Evolutionary conservation across 2,329 filamentous ascomycete species (phyloP).

Genomic region (Phialophora expanda): DNA sequence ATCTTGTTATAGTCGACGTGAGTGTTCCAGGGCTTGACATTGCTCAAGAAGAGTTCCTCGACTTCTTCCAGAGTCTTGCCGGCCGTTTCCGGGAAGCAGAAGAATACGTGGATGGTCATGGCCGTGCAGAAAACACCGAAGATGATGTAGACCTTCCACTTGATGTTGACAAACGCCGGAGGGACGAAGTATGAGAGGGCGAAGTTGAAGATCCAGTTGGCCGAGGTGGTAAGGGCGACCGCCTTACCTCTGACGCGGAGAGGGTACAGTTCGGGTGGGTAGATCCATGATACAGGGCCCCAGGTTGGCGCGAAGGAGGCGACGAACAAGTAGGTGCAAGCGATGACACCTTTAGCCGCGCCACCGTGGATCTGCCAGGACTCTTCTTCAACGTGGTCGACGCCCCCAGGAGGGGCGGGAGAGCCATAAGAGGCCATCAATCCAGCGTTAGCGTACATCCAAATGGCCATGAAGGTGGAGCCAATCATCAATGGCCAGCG

Average conservation of each 20-base stretch:
- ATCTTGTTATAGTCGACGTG: slow-evolving; percentile 30
- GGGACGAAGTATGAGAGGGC: slow-evolving; percentile 63
- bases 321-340: slow-evolving; percentile 75
- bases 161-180: slow-evolving; percentile 63
- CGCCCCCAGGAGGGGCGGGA: slow-evolving; percentile 41
- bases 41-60: slow-evolving; percentile 30
- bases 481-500: slow-evolving; percentile 70
- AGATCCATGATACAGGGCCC: slow-evolving; percentile 51
- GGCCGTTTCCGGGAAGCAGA: slow-evolving; percentile 72
- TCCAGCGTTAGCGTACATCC: slow-evolving; percentile 52
- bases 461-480: slow-evolving; percentile 65
- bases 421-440: slow-evolving; percentile 53
- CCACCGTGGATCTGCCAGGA: slow-evolving; percentile 49
- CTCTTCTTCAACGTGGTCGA: slow-evolving; percentile 44
- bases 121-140: slow-evolving; percentile 74
- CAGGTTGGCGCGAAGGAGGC: slow-evolving; percentile 70
- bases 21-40: slow-evolving; percentile 30
- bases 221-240: slow-evolving; percentile 64
- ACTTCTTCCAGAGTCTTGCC: slow-evolving; percentile 79
- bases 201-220: slow-evolving; percentile 69
- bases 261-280: slow-evolving; percentile 67
- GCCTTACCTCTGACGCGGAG: slow-evolving; percentile 68
- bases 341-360: slow-evolving; percentile 67
- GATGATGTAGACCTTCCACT: slow-evolving; percentile 71
- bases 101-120: slow-evolving; percentile 72